These are phyloP conservation scores for Mimosa pudica DNA, from an alignment of 306 rosid genomes.

Conservation along the genomic window DNA sequence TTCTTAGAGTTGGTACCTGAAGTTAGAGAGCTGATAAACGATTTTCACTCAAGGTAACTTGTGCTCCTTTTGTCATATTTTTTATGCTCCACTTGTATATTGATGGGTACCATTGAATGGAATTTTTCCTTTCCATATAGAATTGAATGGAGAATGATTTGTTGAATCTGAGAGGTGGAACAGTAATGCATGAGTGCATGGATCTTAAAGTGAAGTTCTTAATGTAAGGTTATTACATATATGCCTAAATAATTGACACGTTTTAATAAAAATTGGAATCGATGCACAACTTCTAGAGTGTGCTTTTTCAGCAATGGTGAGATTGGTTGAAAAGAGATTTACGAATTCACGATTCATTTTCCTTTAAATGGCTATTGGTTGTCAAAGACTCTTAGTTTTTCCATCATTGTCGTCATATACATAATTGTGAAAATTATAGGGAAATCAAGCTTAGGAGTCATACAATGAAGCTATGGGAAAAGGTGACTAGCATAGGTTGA, in stretches of 20 bases:
- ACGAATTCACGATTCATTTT: constrained; percentile 15
- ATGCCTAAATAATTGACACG: constrained; percentile 1
- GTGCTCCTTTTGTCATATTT: constrained; percentile 1
- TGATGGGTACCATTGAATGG: neutral
- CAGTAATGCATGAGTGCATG: constrained; percentile 30
- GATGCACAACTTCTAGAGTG: constrained; percentile 10
- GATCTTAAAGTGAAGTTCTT: constrained; percentile 12
- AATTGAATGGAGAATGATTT: neutral
- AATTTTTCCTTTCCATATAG: neutral
- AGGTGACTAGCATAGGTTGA: too few species aligned
- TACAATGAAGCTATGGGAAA: too few species aligned
- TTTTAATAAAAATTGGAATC: neutral
- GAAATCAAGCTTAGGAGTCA: too few species aligned
- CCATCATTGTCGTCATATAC: neutral
- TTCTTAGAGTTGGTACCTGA: constrained; percentile 97
- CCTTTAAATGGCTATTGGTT: neutral
- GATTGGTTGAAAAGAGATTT: neutral
- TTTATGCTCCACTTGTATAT: neutral
- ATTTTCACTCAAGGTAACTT: constrained; percentile 89
- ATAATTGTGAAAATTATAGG: too few species aligned
- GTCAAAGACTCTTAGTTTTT: neutral
- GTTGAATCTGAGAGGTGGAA: constrained; percentile 4
- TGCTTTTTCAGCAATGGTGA: constrained; percentile 9
- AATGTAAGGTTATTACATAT: constrained; percentile 1
- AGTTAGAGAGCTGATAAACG: constrained; percentile 93